These are phyloP conservation scores for Ophiostoma triangulosporum DNA, from an alignment of 2,329 filamentous ascomycete genomes.

Conservation along the genomic window DNA sequence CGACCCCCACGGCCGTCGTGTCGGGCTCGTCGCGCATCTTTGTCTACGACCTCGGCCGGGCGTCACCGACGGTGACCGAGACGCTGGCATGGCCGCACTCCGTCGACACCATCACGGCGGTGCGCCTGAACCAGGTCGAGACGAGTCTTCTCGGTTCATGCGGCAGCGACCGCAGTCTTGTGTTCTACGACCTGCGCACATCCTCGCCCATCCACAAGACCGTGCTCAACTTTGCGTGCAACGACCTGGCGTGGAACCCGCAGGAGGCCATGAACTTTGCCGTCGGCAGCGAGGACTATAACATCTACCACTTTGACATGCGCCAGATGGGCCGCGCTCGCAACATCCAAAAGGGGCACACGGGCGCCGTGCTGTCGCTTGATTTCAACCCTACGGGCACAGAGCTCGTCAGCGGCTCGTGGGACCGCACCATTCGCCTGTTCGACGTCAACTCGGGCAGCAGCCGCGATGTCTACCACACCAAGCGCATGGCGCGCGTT, in stretches of 20 bases:
- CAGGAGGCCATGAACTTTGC: slow-evolving; percentile 63
- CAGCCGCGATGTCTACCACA: slow-evolving; percentile 89
- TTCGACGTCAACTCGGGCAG: slow-evolving; percentile 73
- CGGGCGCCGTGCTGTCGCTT: slow-evolving; percentile 80
- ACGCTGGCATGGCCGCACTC: slow-evolving; percentile 30
- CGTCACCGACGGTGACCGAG: slow-evolving; percentile 11
- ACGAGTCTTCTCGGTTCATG: slow-evolving; percentile 80
- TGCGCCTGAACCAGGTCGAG: slow-evolving; percentile 88
- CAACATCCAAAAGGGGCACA: slow-evolving; percentile 17
- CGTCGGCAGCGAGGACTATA: slow-evolving; percentile 88
- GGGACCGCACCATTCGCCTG: slow-evolving; percentile 75
- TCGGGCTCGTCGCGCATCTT: slow-evolving; percentile 13
- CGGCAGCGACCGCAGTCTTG: slow-evolving; percentile 71
- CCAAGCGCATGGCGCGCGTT: slow-evolving; percentile 93
- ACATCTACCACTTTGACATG: slow-evolving; percentile 87
- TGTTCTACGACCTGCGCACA: slow-evolving; percentile 86
- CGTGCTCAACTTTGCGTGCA: slow-evolving; percentile 68
- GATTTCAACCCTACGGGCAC: slow-evolving; percentile 91
- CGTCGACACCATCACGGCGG: slow-evolving; percentile 69
- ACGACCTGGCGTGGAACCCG: slow-evolving; percentile 82
- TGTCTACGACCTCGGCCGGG: slow-evolving; percentile 12
- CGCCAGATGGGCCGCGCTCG: slow-evolving; percentile 28
- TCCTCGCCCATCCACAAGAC: slow-evolving; percentile 70
- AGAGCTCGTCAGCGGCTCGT: slow-evolving; percentile 80
- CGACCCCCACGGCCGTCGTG: slow-evolving; percentile 10